Evolutionary conservation across 495 filamentous ascomycete species (phyloP).

Genomic region (Hypoxylon trugodes): DNA sequence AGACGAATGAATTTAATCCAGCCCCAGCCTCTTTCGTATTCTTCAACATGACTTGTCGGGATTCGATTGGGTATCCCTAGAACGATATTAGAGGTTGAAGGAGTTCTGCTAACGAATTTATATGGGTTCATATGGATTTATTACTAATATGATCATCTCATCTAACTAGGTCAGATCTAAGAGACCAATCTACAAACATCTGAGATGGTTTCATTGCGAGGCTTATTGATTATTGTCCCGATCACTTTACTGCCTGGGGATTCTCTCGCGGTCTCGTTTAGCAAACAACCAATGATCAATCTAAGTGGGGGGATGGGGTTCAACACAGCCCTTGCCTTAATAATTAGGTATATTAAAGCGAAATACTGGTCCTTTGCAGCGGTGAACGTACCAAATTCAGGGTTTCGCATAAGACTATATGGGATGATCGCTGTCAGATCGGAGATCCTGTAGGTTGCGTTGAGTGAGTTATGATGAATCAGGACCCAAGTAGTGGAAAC

Average conservation of each 20-base stretch:
- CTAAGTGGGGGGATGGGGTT: not conserved
- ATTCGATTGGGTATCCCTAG: conserved; percentile 25
- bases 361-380: not conserved
- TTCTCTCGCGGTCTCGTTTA: too few relatives aligned
- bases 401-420: not conserved
- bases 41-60: conserved; percentile 15
- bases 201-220: conserved; percentile 7
- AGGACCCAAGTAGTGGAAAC: not conserved
- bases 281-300: not conserved
- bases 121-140: too few relatives aligned
- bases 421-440: conserved; percentile 11
- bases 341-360: too few relatives aligned
- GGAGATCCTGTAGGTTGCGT: not conserved
- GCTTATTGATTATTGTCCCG: conserved; percentile 18
- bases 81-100: conserved; percentile 1
- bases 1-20: conserved; percentile 3
- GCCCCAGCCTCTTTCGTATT: not conserved
- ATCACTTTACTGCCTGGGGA: too few relatives aligned
- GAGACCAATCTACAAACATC: too few relatives aligned
- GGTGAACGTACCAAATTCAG: not conserved
- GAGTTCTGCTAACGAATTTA: too few relatives aligned
- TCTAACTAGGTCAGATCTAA: too few relatives aligned
- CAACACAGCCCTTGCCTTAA: not conserved
- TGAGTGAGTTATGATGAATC: not conserved
- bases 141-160: too few relatives aligned